Percentiles rank a stretch among this genome's conserved stretches.
These are phyloP conservation scores for Prinsepia uniflora DNA, from an alignment of 306 rosid species.

Conservation along the genomic window DNA sequence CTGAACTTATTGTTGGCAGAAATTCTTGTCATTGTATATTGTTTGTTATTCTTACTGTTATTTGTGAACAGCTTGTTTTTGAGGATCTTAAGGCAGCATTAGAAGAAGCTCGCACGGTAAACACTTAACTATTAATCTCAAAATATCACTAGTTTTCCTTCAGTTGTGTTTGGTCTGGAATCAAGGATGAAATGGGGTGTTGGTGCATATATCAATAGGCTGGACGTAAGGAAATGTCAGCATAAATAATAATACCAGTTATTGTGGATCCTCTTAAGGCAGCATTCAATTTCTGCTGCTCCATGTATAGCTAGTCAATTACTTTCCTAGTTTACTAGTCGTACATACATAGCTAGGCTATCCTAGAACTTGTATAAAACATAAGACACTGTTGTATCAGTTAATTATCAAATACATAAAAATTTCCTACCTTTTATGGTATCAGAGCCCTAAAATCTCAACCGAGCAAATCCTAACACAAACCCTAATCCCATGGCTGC, in stretches of 20 bases:
- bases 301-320: too few relatives aligned
- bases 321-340: too few relatives aligned
- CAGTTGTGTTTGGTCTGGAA: neutral
- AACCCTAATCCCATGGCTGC: too few relatives aligned
- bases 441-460: too few relatives aligned
- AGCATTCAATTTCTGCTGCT: too few relatives aligned
- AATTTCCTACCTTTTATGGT: too few relatives aligned
- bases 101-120: constrained; percentile 86
- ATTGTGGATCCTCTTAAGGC: too few relatives aligned
- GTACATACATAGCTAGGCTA: too few relatives aligned
- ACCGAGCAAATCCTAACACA: too few relatives aligned
- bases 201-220: neutral
- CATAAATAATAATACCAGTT: neutral
- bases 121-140: constrained; percentile 15
- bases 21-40: neutral
- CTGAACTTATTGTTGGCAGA: neutral
- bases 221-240: neutral
- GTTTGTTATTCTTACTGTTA: constrained; percentile 24
- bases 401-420: too few relatives aligned
- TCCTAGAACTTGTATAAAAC: too few relatives aligned
- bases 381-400: too few relatives aligned
- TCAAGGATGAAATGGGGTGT: neutral
- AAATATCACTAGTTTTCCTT: neutral
- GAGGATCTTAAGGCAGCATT: constrained; percentile 92
- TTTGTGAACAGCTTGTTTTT: constrained; percentile 68